Base-by-base conservation (phyloP, 352 stramenopile species). In the Pythium graminicola region DNA sequence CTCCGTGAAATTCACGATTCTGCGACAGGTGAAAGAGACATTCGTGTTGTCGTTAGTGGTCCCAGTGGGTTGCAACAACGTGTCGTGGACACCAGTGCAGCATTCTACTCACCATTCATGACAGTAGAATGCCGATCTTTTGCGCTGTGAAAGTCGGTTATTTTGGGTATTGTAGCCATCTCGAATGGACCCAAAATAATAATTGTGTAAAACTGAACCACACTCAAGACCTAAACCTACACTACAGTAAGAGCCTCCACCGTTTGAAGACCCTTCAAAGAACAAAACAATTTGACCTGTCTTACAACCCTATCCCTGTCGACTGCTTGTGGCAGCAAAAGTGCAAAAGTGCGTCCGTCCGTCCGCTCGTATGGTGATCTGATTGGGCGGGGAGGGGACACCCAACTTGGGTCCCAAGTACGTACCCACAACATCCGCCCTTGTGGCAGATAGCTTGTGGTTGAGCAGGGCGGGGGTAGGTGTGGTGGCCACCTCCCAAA, bases 61-160 rank as follows among this genome's bases (percentile, higher is more conserved):
- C 57, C 57, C 14, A 64, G 45, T 33, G 38, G 42, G n/a, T 31
- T 64, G 22, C 57, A 57, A 29, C 20, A 40, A 6, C 36, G 49
- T 17, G 57, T 64, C 22, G 35, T 36, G n/a, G 43, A 23, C 11
- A 29, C 32, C 16, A 36, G 49, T n/a, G 36, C 17, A 1, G 24
- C 29, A 17, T 64, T 55, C 27, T 39, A 19, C n/a, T 35, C 57
- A 14, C 57, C 47, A 6, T 11, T 59, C 2, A 5, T 64, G 28
- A 44, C 57, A 1, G 57, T 64, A 6, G 57, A 64, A 29, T 54
- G 57, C 41, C 57, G 57, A 38, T 64, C 57, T 33, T 64, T 64
- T 29, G 48, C 49, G n/a, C 28, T 64, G 36, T 60, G 42, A 46
- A 28, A n/a, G 9, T 20, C 11, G 28, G 13, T 53, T 43, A 24